Base-by-base conservation (phyloP, 345 rosid genomes). In the Eucalyptus pauciflora region DNA sequence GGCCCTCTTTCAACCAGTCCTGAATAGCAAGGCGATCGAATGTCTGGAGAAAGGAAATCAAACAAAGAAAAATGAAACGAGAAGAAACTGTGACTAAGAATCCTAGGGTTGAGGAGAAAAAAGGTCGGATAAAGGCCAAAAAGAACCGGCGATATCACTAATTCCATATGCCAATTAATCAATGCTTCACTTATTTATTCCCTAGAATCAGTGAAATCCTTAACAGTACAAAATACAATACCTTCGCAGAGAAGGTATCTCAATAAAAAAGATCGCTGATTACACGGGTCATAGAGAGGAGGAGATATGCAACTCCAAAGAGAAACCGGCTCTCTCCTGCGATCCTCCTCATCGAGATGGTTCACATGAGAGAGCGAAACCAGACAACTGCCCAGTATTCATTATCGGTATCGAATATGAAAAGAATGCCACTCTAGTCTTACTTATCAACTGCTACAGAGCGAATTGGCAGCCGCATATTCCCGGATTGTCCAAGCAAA, bases 11-110 rank as follows among this genome's bases (percentile, higher is more conserved):
- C 85, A 95, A 91, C 95, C 93, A 91, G 54, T 88, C 58, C 76
- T 88, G 88, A 88, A 95, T 94, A 90, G 71, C 91, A 12, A 91
- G 89, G 31, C 94, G 92, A 85, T 96, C 95, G 85, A 90, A 94
- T 69, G 96, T 96, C 98, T 95, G 94, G 58, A 91, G 89, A 87
- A 46, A 91, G 87, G 69, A 37, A 83, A 89, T 76, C 83, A 76
- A 76, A 76, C 48, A 18, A 71, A 71, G 20, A 17, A 71, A 7
- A 46, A 14, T 37, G 18, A 51, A 37, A n/a, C 20, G 20, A 56
- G 62, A 56, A 56, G 62, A 56, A 56, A 56, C 5, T n/a, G 87
- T 49, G 52, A 49, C 58, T 29, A 18, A 37, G 83, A 76, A 37
- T 45, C 83, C 83, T 18, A 76, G 25, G 13, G 46, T 71, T 17